Conservation (phyloP, 306 rosid genomes). For the Alnus glutinosa region DNA sequence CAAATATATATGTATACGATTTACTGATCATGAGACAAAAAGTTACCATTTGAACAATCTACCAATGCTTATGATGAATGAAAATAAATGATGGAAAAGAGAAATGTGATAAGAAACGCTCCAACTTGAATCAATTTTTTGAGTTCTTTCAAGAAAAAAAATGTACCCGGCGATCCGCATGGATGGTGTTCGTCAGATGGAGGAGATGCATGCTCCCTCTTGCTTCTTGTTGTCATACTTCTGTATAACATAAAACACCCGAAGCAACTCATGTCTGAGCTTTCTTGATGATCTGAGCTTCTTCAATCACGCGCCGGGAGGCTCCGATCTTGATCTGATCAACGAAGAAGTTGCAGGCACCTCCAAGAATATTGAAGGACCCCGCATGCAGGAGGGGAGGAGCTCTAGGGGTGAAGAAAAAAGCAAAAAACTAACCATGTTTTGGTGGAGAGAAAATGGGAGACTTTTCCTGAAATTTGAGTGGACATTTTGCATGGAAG, state of each 20-base stretch:
- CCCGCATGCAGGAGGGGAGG: constrained; percentile 43
- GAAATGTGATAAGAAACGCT: background rate
- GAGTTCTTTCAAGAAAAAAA: background rate
- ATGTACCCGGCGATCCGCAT: constrained; percentile 47
- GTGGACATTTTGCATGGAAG: no score
- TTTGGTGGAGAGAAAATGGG: no score
- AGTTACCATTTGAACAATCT: no score
- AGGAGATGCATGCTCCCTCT: constrained; percentile 35
- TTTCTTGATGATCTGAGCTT: no score
- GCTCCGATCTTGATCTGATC: background rate
- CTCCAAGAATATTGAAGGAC: constrained; percentile 75
- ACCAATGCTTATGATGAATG: no score
- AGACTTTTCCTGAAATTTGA: no score
- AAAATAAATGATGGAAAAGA: no score
- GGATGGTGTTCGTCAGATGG: constrained; percentile 18
- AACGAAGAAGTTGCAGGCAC: background rate
- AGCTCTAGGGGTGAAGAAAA: constrained; percentile 18
- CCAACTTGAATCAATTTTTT: no score
- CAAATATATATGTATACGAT: no score
- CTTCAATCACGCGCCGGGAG: background rate
- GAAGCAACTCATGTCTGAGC: constrained; percentile 63
- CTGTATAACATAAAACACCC: constrained; percentile 66
- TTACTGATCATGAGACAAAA: no score
- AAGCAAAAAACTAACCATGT: background rate
- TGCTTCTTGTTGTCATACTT: constrained; percentile 51